Conservation (phyloP, 1,284 basidiomycete species). For the Rhodofomes roseus region DNA sequence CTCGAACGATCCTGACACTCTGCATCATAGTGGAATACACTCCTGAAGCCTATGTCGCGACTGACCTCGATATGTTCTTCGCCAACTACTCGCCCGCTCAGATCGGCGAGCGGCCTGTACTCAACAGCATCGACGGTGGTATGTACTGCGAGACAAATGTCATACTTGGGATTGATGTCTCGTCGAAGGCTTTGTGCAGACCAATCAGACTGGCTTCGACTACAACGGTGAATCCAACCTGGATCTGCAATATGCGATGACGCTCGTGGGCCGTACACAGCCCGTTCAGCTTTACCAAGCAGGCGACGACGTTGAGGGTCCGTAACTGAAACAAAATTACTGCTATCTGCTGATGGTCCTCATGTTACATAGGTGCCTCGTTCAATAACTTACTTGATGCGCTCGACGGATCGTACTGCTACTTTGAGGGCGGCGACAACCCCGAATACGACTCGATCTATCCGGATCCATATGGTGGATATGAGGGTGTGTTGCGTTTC, state of each 20-base stretch:
- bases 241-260: constrained; percentile 47
- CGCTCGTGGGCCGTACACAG: constrained; percentile 38
- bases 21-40: constrained; percentile 9
- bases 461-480: constrained; percentile 33
- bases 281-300: constrained; percentile 30
- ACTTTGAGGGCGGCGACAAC: constrained; percentile 14
- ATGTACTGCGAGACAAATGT: too few relatives aligned
- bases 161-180: background rate
- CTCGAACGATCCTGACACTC: background rate
- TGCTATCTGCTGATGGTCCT: background rate
- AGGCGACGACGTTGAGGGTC: constrained; percentile 18
- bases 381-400: constrained; percentile 15
- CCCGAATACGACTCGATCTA: constrained; percentile 16
- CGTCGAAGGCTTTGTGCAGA: constrained; percentile 7
- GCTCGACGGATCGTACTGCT: constrained; percentile 14
- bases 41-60: constrained; percentile 32
- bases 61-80: constrained; percentile 43
- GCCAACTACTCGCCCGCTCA: constrained; percentile 28
- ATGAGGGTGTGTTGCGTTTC: constrained; percentile 20
- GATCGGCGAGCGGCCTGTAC: constrained; percentile 24
- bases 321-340: background rate
- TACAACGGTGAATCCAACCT: constrained; percentile 50
- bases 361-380: constrained; percentile 6
- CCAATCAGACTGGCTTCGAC: constrained; percentile 21
- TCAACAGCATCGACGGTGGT: constrained; percentile 42